Conservation (phyloP, 2,329 filamentous ascomycete genomes). For the Sclerotinia trifoliorum region DNA sequence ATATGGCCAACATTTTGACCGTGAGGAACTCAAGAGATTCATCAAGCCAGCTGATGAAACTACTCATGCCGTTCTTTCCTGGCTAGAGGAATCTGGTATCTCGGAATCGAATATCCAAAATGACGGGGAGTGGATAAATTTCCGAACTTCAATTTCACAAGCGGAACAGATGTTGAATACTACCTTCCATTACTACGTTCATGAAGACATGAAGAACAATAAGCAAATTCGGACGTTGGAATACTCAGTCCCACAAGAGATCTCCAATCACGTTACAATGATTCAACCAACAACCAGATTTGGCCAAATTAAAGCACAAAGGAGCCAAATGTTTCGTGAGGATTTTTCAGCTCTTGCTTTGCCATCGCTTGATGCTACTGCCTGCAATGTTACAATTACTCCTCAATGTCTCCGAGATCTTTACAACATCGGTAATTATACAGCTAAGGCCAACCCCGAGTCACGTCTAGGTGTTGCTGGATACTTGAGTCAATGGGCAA, state of each 20-base stretch:
- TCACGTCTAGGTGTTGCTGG: constrained; percentile 63
- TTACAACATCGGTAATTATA: constrained; percentile 46
- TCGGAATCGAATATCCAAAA: constrained; percentile 47
- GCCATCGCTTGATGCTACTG: constrained; percentile 27
- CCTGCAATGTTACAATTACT: constrained; percentile 40
- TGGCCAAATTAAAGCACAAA: constrained; percentile 41
- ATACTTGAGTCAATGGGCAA: constrained; percentile 41
- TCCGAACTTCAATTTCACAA: constrained; percentile 34
- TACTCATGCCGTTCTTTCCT: constrained; percentile 51
- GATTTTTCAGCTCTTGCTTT: constrained; percentile 29
- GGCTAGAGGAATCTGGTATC: constrained; percentile 54
- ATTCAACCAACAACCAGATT: constrained; percentile 51
- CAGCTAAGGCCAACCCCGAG: constrained; percentile 46
- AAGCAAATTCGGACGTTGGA: constrained; percentile 50
- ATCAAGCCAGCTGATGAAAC: constrained; percentile 53
- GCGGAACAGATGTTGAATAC: constrained; percentile 38
- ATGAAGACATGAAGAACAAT: constrained; percentile 44
- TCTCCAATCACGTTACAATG: constrained; percentile 43
- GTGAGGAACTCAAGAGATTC: constrained; percentile 51
- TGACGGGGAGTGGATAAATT: constrained; percentile 53
- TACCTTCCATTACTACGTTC: constrained; percentile 41
- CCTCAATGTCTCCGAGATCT: constrained; percentile 40
- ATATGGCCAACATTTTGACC: constrained; percentile 54
- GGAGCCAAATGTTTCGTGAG: constrained; percentile 33
- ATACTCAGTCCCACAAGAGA: constrained; percentile 43